Percentiles rank a stretch among this genome's conserved stretches.
phyloP scores from a whole-genome alignment of 305 asterid species.

The Fraxinus angustifolia region DNA sequence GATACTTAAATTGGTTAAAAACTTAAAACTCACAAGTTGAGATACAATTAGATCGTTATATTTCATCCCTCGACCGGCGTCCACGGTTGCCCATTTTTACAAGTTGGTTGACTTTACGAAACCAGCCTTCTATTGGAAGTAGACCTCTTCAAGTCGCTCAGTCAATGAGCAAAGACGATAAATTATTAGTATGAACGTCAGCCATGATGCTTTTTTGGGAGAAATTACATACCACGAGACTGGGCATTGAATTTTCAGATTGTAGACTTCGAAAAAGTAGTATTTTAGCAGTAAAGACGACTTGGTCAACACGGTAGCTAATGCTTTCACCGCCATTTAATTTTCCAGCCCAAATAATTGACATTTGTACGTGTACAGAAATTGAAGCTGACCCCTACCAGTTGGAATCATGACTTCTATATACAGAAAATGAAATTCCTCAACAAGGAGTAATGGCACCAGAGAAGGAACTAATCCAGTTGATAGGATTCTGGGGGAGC shows the following conservation, averaged over 20 bases:
- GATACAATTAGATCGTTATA: too few species aligned
- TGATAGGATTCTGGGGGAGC: conserved; percentile 29
- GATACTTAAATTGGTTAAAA: neutral
- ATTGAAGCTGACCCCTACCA: neutral
- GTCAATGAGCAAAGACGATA: neutral
- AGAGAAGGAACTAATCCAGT: neutral
- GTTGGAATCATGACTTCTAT: neutral
- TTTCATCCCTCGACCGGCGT: neutral
- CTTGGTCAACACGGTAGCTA: neutral
- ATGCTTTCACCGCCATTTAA: neutral
- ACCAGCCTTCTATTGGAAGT: neutral
- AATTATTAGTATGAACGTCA: neutral
- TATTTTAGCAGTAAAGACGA: neutral
- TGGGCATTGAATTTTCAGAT: neutral
- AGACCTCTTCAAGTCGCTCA: neutral
- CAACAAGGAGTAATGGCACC: neutral
- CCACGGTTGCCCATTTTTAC: neutral
- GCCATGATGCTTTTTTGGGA: neutral
- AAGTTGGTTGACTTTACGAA: neutral
- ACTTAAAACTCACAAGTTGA: neutral
- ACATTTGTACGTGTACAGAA: neutral
- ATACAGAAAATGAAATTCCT: neutral
- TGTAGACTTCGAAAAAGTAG: neutral
- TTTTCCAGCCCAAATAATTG: neutral
- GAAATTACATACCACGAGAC: neutral